These are phyloP conservation scores for Didymosphaeria variabile DNA, from an alignment of 2,329 filamentous ascomycete genomes.

Conservation along the genomic window DNA sequence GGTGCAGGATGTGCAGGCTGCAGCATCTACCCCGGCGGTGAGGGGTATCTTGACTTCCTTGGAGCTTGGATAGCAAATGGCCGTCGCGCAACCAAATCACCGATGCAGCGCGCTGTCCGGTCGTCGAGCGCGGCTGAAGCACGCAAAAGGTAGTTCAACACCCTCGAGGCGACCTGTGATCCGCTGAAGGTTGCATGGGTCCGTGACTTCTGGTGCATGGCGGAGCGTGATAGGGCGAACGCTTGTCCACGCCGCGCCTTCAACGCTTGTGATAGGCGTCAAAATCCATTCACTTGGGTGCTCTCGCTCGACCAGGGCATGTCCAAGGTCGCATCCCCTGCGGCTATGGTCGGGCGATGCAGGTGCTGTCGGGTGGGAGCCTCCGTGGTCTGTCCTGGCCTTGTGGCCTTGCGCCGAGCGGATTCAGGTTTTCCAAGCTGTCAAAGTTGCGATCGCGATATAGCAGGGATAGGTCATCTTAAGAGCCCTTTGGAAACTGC, in stretches of 20 bases:
- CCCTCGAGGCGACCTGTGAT: neutral
- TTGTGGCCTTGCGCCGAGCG: neutral
- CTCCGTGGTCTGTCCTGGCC: neutral
- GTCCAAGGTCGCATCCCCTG: conserved; percentile 9
- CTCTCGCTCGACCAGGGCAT: conserved; percentile 4
- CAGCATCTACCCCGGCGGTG: neutral
- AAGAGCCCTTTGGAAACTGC: neutral
- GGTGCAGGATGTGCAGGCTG: conserved; percentile 4
- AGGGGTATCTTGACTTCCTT: neutral
- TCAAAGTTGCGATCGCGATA: conserved; percentile 9
- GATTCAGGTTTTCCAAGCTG: conserved; percentile 8
- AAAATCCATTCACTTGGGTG: neutral
- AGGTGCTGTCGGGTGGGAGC: neutral
- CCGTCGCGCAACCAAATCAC: neutral
- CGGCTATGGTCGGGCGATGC: neutral
- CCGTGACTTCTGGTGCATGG: neutral
- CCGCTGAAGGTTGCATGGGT: conserved; percentile 5
- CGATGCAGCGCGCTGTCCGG: neutral
- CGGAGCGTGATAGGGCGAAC: neutral
- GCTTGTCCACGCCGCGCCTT: conserved; percentile 5
- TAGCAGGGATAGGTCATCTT: conserved; percentile 11
- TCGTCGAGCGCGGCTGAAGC: neutral
- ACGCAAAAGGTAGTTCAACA: neutral
- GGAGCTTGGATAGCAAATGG: neutral
- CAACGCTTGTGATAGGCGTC: conserved; percentile 8